phyloP scores from a whole-genome alignment of 2,329 filamentous ascomycete genomes.

The Tympanopsis confertula region DNA sequence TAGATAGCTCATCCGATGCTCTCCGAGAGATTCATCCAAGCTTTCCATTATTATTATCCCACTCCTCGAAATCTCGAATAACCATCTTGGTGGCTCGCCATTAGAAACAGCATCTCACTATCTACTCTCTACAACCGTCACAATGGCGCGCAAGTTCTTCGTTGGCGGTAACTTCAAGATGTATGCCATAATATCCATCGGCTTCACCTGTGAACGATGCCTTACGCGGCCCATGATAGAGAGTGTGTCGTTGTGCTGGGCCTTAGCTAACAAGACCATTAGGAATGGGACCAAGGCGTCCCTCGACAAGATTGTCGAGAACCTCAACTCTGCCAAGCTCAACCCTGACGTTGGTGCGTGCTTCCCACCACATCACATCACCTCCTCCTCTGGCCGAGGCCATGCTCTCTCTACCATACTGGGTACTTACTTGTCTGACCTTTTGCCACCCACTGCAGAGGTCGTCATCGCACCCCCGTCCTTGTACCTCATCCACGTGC shows the following conservation, averaged over 20 bases:
- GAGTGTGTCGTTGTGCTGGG: not conserved
- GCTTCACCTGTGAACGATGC: too few species aligned
- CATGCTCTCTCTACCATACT: conserved; percentile 3
- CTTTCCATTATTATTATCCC: too few species aligned
- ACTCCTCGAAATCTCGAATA: too few species aligned
- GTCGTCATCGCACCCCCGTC: conserved; percentile 57
- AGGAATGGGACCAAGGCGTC: conserved; percentile 50
- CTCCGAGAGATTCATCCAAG: too few species aligned
- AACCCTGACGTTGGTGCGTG: conserved; percentile 33
- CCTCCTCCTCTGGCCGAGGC: not conserved
- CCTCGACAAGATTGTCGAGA: conserved; percentile 51
- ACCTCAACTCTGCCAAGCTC: conserved; percentile 50
- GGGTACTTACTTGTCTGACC: too few species aligned
- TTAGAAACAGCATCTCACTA: too few species aligned
- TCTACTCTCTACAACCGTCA: too few species aligned
- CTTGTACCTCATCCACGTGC: conserved; percentile 53
- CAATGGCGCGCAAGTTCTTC: conserved; percentile 49
- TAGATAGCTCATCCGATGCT: too few species aligned
- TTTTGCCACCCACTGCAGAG: conserved; percentile 38
- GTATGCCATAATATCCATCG: not conserved
- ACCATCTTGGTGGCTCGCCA: too few species aligned
- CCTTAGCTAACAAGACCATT: not conserved
- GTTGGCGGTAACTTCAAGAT: conserved; percentile 65
- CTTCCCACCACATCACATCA: not conserved
- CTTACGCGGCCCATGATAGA: too few species aligned